Percentiles rank a stretch among this genome's conserved stretches.
Conservation (phyloP, 1,284 basidiomycete species). For the Melampsora larici-populina region DNA sequence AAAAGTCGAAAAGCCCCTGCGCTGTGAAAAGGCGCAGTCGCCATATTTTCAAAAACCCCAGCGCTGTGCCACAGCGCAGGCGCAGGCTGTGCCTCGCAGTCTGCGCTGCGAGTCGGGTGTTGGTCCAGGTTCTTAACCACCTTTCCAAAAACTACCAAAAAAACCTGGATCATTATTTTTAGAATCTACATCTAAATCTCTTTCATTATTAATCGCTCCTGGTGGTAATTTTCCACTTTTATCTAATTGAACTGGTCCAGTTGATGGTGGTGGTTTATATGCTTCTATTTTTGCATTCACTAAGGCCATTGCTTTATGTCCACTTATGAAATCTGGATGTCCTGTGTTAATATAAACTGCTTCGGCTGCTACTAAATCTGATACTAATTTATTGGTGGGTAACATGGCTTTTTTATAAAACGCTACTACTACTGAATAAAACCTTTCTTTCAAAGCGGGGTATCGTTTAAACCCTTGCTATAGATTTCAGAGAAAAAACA, state of each 20-base stretch:
- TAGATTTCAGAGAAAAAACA: too few relatives aligned
- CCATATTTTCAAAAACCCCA: too few relatives aligned
- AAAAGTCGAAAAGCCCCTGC: too few relatives aligned
- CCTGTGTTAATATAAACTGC: conserved; percentile 98
- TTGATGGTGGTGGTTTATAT: conserved; percentile 75
- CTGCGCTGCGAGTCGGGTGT: too few relatives aligned
- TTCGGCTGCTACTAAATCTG: conserved; percentile 89
- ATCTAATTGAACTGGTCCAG: conserved; percentile 61
- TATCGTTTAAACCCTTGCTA: conserved; percentile 92
- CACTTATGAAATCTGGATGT: conserved; percentile 94
- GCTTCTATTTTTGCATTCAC: conserved; percentile 64
- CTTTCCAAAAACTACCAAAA: conserved; percentile 84
- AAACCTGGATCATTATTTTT: conserved; percentile 77
- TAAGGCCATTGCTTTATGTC: conserved; percentile 91
- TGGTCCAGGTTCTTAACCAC: conserved; percentile 59
- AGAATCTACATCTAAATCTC: conserved; percentile 83
- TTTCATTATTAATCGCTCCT: conserved; percentile 77
- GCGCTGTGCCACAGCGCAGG: too few relatives aligned
- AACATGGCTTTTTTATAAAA: conserved; percentile 93
- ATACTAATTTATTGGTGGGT: conserved; percentile 90
- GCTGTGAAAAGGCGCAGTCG: too few relatives aligned
- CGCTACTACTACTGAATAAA: conserved; percentile 88
- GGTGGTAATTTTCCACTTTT: conserved; percentile 66
- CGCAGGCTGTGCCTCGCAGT: too few relatives aligned
- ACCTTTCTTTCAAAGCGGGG: conserved; percentile 86